Percentiles rank a stretch among this genome's conserved stretches.
Evolutionary conservation across 208 protist species (phyloP).

Genomic region (Endotrypanum monterogeii): DNA sequence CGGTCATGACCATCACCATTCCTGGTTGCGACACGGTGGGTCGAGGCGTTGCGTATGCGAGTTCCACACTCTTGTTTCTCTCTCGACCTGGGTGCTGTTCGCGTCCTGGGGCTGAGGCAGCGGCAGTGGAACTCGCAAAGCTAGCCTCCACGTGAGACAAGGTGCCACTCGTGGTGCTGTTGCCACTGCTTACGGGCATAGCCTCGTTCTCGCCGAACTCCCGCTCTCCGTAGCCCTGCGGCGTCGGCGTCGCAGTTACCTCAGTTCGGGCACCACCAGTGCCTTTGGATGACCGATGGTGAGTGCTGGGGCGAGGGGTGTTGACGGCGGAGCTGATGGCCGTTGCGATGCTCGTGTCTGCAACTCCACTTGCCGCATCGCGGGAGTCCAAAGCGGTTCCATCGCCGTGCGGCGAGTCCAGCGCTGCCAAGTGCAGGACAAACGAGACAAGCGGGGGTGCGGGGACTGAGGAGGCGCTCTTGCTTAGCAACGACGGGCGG

Average conservation of each 20-base stretch:
- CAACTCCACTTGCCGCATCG: constrained; percentile 10
- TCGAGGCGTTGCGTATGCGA: constrained; percentile 12
- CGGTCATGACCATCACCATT: constrained; percentile 26
- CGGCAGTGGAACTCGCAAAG: constrained; percentile 1
- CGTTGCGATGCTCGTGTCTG: constrained; percentile 10
- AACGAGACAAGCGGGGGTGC: constrained; percentile 19
- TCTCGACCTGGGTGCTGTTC: background rate
- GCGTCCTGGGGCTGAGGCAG: background rate
- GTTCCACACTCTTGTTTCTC: background rate
- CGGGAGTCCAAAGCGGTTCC: constrained; percentile 2
- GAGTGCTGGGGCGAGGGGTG: constrained; percentile 15
- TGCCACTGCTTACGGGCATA: background rate
- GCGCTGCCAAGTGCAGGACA: constrained; percentile 25
- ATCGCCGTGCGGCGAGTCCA: constrained; percentile 10
- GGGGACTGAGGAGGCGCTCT: background rate
- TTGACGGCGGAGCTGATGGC: constrained; percentile 19
- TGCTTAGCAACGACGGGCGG: background rate
- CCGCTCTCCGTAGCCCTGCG: background rate
- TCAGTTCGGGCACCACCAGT: background rate
- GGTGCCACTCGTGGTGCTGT: background rate
- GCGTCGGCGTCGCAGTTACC: background rate
- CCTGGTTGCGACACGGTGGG: background rate
- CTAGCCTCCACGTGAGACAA: constrained; percentile 24
- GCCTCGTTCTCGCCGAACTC: background rate
- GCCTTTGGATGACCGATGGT: constrained; percentile 2